phyloP scores from a whole-genome alignment of 148 eudicot genomes.

The Pouteria glomerata region DNA sequence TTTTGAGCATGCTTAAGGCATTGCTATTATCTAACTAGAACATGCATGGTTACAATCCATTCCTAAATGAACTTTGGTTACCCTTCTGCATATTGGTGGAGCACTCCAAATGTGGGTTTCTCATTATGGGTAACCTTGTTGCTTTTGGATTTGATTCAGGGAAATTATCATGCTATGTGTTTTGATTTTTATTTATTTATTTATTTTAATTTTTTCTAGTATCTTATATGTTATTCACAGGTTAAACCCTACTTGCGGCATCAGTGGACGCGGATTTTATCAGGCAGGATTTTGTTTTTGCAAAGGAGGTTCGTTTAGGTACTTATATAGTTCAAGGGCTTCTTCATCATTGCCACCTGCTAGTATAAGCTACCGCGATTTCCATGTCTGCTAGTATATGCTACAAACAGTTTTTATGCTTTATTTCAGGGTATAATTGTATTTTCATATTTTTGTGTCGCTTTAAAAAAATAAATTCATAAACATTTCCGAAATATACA shows the following conservation, averaged over 20 bases:
- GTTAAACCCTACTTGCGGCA: slow-evolving; percentile 65
- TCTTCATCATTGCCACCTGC: slow-evolving; percentile 85
- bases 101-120: too few relatives aligned
- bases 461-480: too few relatives aligned
- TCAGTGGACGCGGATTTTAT: slow-evolving; percentile 82
- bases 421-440: not conserved
- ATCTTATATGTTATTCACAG: slow-evolving; percentile 27
- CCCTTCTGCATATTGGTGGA: too few relatives aligned
- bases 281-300: slow-evolving; percentile 89
- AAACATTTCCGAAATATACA: too few relatives aligned
- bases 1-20: not conserved
- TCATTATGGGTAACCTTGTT: too few relatives aligned
- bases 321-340: slow-evolving; percentile 61
- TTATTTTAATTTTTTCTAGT: too few relatives aligned
- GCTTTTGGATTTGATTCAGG: too few relatives aligned
- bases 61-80: too few relatives aligned
- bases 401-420: not conserved
- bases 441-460: too few relatives aligned
- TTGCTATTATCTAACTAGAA: not conserved
- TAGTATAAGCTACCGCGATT: slow-evolving; percentile 32
- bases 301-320: slow-evolving; percentile 95
- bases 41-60: not conserved
- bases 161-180: too few relatives aligned
- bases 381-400: not conserved
- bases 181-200: too few relatives aligned